phyloP scores from a whole-genome alignment of 2,329 filamentous ascomycete genomes.

The Rutstroemia sydowiana region DNA sequence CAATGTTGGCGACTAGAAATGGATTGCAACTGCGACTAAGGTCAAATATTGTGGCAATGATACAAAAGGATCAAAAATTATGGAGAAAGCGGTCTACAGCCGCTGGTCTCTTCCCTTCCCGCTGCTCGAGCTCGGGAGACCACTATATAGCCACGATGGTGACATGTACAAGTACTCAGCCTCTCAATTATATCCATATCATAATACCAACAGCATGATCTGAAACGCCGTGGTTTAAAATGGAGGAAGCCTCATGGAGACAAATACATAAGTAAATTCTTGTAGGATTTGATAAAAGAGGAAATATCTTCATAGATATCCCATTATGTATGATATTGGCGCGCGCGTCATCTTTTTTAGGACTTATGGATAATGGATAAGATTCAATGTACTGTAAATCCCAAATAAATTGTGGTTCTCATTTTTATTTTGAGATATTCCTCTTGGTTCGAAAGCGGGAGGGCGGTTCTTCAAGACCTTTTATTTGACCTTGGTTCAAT shows the following conservation, averaged over 20 bases:
- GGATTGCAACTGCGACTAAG: background rate
- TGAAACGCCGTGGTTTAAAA: background rate
- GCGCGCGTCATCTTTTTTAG: conserved; percentile 1
- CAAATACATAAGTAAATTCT: background rate
- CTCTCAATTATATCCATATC: background rate
- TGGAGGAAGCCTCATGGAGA: conserved; percentile 3
- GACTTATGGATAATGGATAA: background rate
- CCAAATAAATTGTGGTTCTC: background rate
- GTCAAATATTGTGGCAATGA: background rate
- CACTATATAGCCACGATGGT: background rate
- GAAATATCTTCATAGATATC: background rate
- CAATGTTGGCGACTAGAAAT: too few relatives aligned
- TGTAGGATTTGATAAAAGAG: conserved; percentile 3
- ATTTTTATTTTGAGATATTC: background rate
- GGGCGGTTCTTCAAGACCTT: background rate
- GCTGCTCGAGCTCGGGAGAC: background rate
- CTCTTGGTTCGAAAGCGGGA: background rate
- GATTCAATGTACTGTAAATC: background rate
- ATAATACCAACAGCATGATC: background rate
- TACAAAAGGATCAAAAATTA: background rate
- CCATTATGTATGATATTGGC: conserved; percentile 5
- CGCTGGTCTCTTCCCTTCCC: background rate
- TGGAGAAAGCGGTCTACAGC: background rate
- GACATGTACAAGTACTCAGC: conserved; percentile 3
- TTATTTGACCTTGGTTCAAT: background rate